A percentile compares a stretch with the other conserved stretches of the same genome.
Conservation (phyloP, 2,329 filamentous ascomycete species). For the Herpotrichia juniperi region DNA sequence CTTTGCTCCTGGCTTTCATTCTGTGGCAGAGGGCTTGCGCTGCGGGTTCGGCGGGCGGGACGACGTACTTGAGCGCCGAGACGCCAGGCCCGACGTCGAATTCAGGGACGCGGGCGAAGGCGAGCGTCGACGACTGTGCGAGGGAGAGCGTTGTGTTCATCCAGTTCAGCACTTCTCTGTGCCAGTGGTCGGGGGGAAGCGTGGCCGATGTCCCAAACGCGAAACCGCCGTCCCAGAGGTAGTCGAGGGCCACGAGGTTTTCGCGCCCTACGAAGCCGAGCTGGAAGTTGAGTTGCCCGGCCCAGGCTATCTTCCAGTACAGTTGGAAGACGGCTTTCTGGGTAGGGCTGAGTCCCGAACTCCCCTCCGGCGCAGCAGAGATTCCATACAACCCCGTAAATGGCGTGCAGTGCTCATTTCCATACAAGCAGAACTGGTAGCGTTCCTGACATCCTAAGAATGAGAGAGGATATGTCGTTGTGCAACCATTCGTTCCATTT, state of each 20-base stretch:
- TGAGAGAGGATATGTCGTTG: slow-evolving; percentile 5
- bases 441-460: slow-evolving; percentile 17
- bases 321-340: slow-evolving; percentile 14
- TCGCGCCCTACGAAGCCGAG: slow-evolving; percentile 18
- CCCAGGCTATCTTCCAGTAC: slow-evolving; percentile 15
- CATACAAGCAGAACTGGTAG: slow-evolving; percentile 15
- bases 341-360: neutral
- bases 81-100: slow-evolving; percentile 11
- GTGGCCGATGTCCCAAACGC: slow-evolving; percentile 8
- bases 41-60: neutral
- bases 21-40: slow-evolving; percentile 12
- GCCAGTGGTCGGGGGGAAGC: slow-evolving; percentile 17
- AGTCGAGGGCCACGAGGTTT: slow-evolving; percentile 17
- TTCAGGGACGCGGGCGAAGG: slow-evolving; percentile 10
- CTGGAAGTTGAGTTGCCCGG: slow-evolving; percentile 15
- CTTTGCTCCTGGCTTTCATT: slow-evolving; percentile 10
- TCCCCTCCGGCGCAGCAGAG: neutral
- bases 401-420: slow-evolving; percentile 8
- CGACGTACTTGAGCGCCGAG: slow-evolving; percentile 7
- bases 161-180: slow-evolving; percentile 15
- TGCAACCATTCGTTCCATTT: neutral
- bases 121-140: slow-evolving; percentile 4
- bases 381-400: slow-evolving; percentile 11
- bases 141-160: slow-evolving; percentile 16
- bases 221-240: slow-evolving; percentile 22